Evolutionary conservation across 495 filamentous ascomycete species (phyloP).

Genomic region (Aspergillus funiculosus): DNA sequence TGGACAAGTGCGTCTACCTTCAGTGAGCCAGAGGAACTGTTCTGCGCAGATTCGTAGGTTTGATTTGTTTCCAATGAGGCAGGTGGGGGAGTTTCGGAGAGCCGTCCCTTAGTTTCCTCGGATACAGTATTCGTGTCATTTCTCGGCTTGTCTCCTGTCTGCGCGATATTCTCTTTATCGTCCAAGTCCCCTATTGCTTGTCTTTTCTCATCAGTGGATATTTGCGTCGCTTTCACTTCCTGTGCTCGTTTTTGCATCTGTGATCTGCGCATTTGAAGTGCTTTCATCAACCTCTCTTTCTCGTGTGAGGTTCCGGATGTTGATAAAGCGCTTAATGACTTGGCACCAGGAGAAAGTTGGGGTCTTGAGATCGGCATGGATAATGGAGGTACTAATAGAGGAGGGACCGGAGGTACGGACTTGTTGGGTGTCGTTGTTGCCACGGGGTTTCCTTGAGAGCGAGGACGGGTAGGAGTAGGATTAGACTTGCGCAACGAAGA

Average conservation of each 20-base stretch:
- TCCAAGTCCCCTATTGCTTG: constrained; percentile 10
- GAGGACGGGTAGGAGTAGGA: constrained; percentile 32
- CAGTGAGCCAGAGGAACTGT: constrained; percentile 8
- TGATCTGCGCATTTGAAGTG: constrained; percentile 80
- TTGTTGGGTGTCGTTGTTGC: constrained; percentile 32
- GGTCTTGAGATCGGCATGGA: constrained; percentile 42
- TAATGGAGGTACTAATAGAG: constrained; percentile 45
- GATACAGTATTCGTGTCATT: constrained; percentile 6
- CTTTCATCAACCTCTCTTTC: constrained; percentile 88
- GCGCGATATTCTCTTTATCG: constrained; percentile 33
- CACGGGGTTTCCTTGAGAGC: constrained; percentile 38
- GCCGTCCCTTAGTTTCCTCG: constrained; percentile 12
- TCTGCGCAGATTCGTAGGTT: neutral
- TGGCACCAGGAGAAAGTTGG: constrained; percentile 49
- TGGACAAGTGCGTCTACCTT: constrained; percentile 24
- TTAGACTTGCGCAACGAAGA: constrained; percentile 40
- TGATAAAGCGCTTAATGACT: constrained; percentile 42
- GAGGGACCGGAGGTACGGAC: constrained; percentile 39
- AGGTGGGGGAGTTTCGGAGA: constrained; percentile 8
- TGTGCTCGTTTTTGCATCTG: constrained; percentile 51
- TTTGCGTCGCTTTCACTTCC: constrained; percentile 29
- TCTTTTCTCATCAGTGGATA: constrained; percentile 18
- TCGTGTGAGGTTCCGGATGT: constrained; percentile 73
- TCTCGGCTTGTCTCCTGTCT: constrained; percentile 9
- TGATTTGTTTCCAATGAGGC: constrained; percentile 7